Evolutionary conservation across 306 rosid genomes (phyloP).

Genomic region (Begonia fuchsioides): DNA sequence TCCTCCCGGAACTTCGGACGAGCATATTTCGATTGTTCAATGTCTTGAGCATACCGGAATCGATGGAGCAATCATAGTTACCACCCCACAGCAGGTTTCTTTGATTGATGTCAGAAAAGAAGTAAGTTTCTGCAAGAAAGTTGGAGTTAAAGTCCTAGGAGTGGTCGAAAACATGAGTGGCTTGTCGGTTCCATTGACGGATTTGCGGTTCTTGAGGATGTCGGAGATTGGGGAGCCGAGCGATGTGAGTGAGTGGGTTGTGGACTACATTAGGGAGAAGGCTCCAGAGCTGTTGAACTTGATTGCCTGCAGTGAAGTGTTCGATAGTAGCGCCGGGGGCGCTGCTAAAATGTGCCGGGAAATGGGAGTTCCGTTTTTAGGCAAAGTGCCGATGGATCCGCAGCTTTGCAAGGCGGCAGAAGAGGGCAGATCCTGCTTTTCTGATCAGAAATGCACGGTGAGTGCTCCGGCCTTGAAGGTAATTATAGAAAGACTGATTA

Average conservation of each 20-base stretch:
- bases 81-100: slow-evolving; percentile 91
- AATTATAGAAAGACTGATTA: slow-evolving; percentile 49
- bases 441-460: slow-evolving; percentile 33
- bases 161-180: slow-evolving; percentile 95
- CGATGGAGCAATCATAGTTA: slow-evolving; percentile 86
- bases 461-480: slow-evolving; percentile 71
- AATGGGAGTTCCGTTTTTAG: slow-evolving; percentile 75
- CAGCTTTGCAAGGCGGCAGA: slow-evolving; percentile 88
- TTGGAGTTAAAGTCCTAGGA: slow-evolving; percentile 69
- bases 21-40: slow-evolving; percentile 76
- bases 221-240: slow-evolving; percentile 45
- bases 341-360: slow-evolving; percentile 66
- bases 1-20: slow-evolving; percentile 96
- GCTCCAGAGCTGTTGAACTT: slow-evolving; percentile 48
- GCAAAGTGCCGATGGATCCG: slow-evolving; percentile 87
- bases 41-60: slow-evolving; percentile 55
- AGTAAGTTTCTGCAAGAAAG: slow-evolving; percentile 76
- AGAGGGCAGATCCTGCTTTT: slow-evolving; percentile 81
- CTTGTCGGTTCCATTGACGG: slow-evolving; percentile 44
- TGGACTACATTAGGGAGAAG: slow-evolving; percentile 41
- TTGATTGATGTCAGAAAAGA: slow-evolving; percentile 80
- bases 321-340: slow-evolving; percentile 84
- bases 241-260: slow-evolving; percentile 61
- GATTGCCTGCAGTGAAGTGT: slow-evolving; percentile 63
- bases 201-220: slow-evolving; percentile 42